Percentiles rank a stretch among this genome's conserved stretches.
These are phyloP conservation scores for Rhizopus arrhizus DNA, from an alignment of 371 early-diverging fungal species.

Conservation along the genomic window DNA sequence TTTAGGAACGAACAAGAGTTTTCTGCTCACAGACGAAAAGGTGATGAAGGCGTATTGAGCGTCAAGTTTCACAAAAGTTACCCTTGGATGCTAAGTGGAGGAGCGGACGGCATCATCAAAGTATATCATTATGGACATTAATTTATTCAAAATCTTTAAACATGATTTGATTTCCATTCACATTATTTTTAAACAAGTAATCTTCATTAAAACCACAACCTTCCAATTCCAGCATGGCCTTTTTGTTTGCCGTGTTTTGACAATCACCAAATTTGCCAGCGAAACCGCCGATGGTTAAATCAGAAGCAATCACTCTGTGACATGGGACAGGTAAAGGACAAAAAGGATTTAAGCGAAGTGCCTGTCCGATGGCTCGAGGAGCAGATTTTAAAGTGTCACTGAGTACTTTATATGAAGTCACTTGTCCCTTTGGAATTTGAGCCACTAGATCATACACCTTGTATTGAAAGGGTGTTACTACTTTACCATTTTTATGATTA, in stretches of 20 bases:
- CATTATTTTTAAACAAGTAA: conserved; percentile 51
- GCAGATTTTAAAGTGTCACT: conserved; percentile 63
- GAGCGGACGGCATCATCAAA: conserved; percentile 77
- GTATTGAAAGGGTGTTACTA: conserved; percentile 72
- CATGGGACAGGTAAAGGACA: conserved; percentile 80
- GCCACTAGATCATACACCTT: conserved; percentile 70
- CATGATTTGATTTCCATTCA: conserved; percentile 46
- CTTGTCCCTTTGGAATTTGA: conserved; percentile 70
- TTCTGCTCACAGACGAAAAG: conserved; percentile 74
- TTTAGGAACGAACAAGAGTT: conserved; percentile 77
- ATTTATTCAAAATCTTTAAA: conserved; percentile 52
- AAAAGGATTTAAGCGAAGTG: conserved; percentile 76
- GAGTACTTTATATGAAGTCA: conserved; percentile 77
- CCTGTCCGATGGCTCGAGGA: conserved; percentile 81
- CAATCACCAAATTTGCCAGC: conserved; percentile 66
- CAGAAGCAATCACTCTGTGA: conserved; percentile 75
- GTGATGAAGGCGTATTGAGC: conserved; percentile 77
- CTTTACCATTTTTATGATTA: conserved; percentile 55
- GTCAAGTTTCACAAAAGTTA: conserved; percentile 67
- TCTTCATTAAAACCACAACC: conserved; percentile 68
- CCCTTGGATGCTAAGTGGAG: conserved; percentile 75
- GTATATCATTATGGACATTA: conserved; percentile 54
- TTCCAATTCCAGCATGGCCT: conserved; percentile 68
- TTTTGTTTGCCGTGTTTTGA: conserved; percentile 66
- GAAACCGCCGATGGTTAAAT: conserved; percentile 75